Evolutionary conservation across 495 filamentous ascomycete genomes (phyloP), one percentile per base, ranked within the genome.

Genomic region (Trichoderma erinaceum): DNA sequence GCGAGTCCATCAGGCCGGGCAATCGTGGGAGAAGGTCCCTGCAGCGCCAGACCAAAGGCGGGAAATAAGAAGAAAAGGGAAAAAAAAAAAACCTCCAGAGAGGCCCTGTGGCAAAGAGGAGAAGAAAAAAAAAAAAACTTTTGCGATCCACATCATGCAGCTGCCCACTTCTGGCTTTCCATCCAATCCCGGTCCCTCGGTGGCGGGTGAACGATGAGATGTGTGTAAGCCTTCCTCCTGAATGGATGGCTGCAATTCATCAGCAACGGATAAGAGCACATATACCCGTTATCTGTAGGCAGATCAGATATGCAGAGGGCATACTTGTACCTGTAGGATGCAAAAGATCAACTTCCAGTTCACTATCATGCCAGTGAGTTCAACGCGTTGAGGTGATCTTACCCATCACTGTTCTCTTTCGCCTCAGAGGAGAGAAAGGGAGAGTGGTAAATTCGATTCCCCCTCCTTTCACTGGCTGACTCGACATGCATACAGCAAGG

Each of bases 191-290:
- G 16, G 56, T 25, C 56, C 56, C 56, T 61, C n/a, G 56, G 56
- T 61, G 56, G 56, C 56, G 56, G 56, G 56, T 10, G 56, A 61
- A 61, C 56, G 56, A 61, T 61, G 56, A 12, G 56, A 61, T 12
- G n/a, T 58, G 11, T 32, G 56, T 27, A 61, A 61, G 56, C 25
- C 56, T 32, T 13, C 56, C 25, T 61, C 56, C 25, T 61, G 56
- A 32, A 18, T 32, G 56, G 56, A 11, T 25, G 12, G 56, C 25
- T 32, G 18, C 27, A 61, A 18, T 61, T 18, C 56, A 15, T 61
- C 56, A 23, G 56, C 13, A 32, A 25, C 12, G 43, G 43, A 15
- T 6, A 32, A 61, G 56, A 61, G 56, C 8, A 18, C 23, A 58
- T n/a, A n/a, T 48, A 18, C 44, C 4, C 5, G 44, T 48, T 13